Evolutionary conservation across 1,284 basidiomycete species (phyloP).

Genomic region (Malassezia yamatoensis): DNA sequence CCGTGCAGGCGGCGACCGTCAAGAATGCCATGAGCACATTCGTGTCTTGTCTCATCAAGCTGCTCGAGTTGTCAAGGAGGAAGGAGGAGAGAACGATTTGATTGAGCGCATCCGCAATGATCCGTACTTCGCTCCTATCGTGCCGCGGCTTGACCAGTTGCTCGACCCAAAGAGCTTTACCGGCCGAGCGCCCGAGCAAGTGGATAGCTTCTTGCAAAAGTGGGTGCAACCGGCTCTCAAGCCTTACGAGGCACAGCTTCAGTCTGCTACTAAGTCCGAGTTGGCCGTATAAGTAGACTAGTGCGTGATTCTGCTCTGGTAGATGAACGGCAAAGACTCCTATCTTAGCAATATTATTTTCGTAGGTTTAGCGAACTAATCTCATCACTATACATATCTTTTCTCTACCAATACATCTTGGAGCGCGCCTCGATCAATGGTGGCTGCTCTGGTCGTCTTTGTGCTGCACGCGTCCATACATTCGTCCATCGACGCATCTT

Average conservation of each 20-base stretch:
- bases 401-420: slow-evolving; percentile 21
- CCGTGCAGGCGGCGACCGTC: slow-evolving; percentile 82
- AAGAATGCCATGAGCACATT: slow-evolving; percentile 93
- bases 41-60: slow-evolving; percentile 93
- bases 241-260: slow-evolving; percentile 57
- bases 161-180: slow-evolving; percentile 34
- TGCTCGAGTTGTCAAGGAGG: slow-evolving; percentile 82
- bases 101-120: slow-evolving; percentile 72
- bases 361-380: no score
- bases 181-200: slow-evolving; percentile 41
- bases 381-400: no score
- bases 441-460: slow-evolving; percentile 16
- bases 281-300: slow-evolving; percentile 38
- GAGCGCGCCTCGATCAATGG: slow-evolving; percentile 17
- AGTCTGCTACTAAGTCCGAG: slow-evolving; percentile 56
- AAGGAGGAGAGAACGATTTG: slow-evolving; percentile 90
- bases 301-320: no score
- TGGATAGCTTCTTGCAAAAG: slow-evolving; percentile 61
- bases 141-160: slow-evolving; percentile 50
- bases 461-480: slow-evolving; percentile 32
- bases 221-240: slow-evolving; percentile 80
- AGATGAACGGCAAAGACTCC: no score
- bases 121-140: slow-evolving; percentile 57
- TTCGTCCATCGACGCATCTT: slow-evolving; percentile 43
- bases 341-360: no score